These are phyloP conservation scores for Trametes villosa DNA, from an alignment of 768 basidiomycete species.

Conservation along the genomic window DNA sequence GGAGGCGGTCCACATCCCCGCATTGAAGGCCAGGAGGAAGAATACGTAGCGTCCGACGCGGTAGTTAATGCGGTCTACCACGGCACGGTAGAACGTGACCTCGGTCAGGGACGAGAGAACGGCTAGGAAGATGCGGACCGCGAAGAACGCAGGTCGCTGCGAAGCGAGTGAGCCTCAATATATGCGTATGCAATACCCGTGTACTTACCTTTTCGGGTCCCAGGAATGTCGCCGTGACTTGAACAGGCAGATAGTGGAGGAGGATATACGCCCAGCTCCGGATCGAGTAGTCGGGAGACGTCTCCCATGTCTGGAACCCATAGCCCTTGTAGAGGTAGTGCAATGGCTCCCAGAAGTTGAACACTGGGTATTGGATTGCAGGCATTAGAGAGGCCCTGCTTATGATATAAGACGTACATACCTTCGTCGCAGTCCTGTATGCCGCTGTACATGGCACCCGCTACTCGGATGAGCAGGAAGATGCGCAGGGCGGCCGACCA, in stretches of 20 bases:
- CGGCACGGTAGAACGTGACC: slow-evolving; percentile 78
- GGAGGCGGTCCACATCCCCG: slow-evolving; percentile 95
- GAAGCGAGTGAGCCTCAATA: neutral
- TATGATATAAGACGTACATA: slow-evolving; percentile 35
- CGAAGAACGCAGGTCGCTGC: slow-evolving; percentile 89
- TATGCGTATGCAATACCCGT: neutral
- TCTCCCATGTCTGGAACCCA: slow-evolving; percentile 99
- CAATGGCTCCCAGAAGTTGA: slow-evolving; percentile 98
- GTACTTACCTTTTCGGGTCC: slow-evolving; percentile 72
- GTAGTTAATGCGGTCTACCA: slow-evolving; percentile 83
- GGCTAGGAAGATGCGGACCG: slow-evolving; percentile 79
- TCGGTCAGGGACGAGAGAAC: slow-evolving; percentile 77
- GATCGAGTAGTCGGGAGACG: slow-evolving; percentile 88
- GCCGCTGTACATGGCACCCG: slow-evolving; percentile 92
- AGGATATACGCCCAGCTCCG: slow-evolving; percentile 94
- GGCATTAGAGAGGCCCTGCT: neutral
- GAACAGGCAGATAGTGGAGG: slow-evolving; percentile 73
- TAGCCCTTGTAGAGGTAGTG: slow-evolving; percentile 86
- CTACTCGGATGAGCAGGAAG: slow-evolving; percentile 76
- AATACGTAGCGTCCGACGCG: slow-evolving; percentile 93
- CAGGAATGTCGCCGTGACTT: slow-evolving; percentile 54
- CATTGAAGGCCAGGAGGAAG: slow-evolving; percentile 81
- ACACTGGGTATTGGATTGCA: slow-evolving; percentile 60
- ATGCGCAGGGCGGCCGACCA: slow-evolving; percentile 86
- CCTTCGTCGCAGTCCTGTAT: slow-evolving; percentile 98